Evolutionary conservation across 2,329 filamentous ascomycete species (phyloP), one percentile per base, ranked within the genome.

Genomic region (Periconia digitata): DNA sequence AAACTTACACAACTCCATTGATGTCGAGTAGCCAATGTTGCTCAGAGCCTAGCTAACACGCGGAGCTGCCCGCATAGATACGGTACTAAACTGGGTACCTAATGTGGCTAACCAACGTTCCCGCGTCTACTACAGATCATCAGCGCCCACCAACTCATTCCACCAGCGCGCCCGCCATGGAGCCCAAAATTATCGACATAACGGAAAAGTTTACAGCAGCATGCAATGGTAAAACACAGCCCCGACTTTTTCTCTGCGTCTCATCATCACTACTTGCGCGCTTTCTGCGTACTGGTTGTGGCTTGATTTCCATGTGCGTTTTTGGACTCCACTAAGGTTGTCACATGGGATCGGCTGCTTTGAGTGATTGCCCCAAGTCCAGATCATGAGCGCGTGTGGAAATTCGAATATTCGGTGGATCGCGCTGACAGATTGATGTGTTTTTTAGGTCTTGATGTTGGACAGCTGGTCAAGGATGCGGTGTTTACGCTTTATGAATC

Each of bases 401-500:
- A n/a, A n/a, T n/a, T n/a, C n/a, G n/a, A n/a, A n/a, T n/a, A n/a
- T n/a, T n/a, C n/a, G n/a, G n/a, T n/a, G n/a, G n/a, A n/a, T n/a
- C n/a, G n/a, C n/a, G 24, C 40, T 43, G 15, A 43, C 17, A 8
- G 27, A 32, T 3, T 5, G n/a, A n/a, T 23, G 13, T 12, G 4
- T 3, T 22, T 17, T 34, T 15, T 53, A 95, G 91, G 84, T 53
- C 76, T 97, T 48, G 74, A 81, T 40, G 84, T 88, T 7, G 94
- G 94, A 24, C 85, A 95, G 59, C 81, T 99, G 3, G 81, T 97
- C 55, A 96, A 96, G 74, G 92, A 97, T 90, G 89, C 88, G 38
- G 85, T 84, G 67, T 97, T 99, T 65, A 95, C 91, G 1, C 80
- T 99, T 4, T 96, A 96, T 60, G 94, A 97, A 74, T 87, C 92